These are phyloP conservation scores for Alternaria brassicicola DNA, from an alignment of 2,329 filamentous ascomycete species.

Conservation along the genomic window DNA sequence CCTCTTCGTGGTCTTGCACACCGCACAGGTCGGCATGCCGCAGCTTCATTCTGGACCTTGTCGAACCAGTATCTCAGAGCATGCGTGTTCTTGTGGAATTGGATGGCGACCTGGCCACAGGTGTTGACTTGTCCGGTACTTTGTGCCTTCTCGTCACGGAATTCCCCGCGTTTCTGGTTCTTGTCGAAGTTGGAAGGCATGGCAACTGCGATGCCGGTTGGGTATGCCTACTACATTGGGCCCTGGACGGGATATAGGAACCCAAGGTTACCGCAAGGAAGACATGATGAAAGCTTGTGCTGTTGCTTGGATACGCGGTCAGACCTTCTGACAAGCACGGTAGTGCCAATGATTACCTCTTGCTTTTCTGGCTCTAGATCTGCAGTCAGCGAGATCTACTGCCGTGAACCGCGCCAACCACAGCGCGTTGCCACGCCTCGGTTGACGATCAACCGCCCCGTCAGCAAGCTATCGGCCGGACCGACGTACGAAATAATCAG, in stretches of 20 bases:
- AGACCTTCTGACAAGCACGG: background rate
- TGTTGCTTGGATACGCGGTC: background rate
- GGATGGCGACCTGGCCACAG: slow-evolving; percentile 24
- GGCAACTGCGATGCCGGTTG: background rate
- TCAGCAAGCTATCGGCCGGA: background rate
- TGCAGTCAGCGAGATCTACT: background rate
- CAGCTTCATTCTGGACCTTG: slow-evolving; percentile 11
- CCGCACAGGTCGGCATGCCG: background rate
- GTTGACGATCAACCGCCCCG: background rate
- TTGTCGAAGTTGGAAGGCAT: slow-evolving; percentile 12
- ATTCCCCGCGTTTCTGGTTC: slow-evolving; percentile 9
- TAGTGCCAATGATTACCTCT: background rate
- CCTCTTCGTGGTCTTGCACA: background rate
- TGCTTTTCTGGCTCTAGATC: background rate
- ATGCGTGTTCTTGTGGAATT: slow-evolving; percentile 25
- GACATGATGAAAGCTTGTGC: background rate
- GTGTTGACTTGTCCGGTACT: slow-evolving; percentile 17
- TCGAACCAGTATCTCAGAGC: slow-evolving; percentile 26
- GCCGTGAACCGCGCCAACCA: background rate
- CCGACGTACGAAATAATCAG: background rate
- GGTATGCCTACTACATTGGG: background rate
- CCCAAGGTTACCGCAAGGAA: background rate
- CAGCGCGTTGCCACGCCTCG: background rate
- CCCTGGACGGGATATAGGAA: background rate
- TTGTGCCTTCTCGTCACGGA: slow-evolving; percentile 16